Conservation (phyloP, 1,139 yeast species). For the Suhomyces bokatorum region DNA sequence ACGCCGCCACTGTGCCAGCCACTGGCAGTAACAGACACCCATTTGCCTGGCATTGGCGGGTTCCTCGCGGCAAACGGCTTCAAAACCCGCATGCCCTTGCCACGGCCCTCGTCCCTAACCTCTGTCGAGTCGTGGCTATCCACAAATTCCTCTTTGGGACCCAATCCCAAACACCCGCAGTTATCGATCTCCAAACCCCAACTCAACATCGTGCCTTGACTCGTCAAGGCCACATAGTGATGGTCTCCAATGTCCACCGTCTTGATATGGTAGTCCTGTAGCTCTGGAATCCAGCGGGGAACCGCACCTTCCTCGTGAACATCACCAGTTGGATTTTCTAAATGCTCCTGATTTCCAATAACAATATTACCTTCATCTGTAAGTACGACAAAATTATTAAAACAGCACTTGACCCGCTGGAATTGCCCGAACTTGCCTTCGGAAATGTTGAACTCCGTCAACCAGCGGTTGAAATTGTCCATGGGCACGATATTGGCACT, state of each 20-base stretch:
- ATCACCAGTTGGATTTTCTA: conserved; percentile 4
- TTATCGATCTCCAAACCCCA: conserved; percentile 69
- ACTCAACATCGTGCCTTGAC: conserved; percentile 57
- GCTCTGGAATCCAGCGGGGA: conserved; percentile 37
- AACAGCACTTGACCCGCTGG: conserved; percentile 52
- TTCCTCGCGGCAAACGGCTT: conserved; percentile 45
- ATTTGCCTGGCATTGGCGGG: conserved; percentile 36
- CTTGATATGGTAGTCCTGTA: conserved; percentile 55
- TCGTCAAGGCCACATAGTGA: conserved; percentile 63
- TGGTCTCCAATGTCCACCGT: conserved; percentile 73
- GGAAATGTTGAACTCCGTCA: conserved; percentile 19
- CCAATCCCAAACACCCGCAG: conserved; percentile 76
- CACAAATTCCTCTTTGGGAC: conserved; percentile 36
- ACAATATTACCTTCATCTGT: conserved; percentile 52
- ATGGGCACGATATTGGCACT: conserved; percentile 15
- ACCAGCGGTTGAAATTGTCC: conserved; percentile 33
- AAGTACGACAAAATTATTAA: conserved; percentile 52
- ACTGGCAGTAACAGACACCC: conserved; percentile 62
- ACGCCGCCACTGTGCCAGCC: conserved; percentile 80
- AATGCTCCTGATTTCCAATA: conserved; percentile 35
- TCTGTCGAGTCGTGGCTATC: conserved; percentile 14
- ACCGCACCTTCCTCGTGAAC: conserved; percentile 14
- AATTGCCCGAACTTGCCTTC: conserved; percentile 28
- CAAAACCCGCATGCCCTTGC: conserved; percentile 41
- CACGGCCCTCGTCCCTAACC: conserved; percentile 28